A percentile compares a stretch with the other conserved stretches of the same genome.
These are phyloP conservation scores for Blastocystis sp. DNA, from an alignment of 352 stramenopile genomes.

Conservation along the genomic window DNA sequence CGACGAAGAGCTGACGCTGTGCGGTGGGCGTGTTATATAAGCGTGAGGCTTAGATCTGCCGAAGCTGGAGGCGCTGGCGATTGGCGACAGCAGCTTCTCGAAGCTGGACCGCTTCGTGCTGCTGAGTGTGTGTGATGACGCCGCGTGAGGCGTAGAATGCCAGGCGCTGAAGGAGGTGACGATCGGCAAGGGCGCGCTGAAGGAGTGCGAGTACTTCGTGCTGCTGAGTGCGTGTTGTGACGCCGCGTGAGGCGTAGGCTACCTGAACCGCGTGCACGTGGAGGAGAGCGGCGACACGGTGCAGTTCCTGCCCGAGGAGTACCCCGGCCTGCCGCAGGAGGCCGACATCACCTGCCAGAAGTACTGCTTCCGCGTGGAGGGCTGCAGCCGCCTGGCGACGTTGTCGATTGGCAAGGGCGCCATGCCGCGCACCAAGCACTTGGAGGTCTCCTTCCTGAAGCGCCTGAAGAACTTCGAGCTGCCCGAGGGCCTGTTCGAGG, in stretches of 20 bases:
- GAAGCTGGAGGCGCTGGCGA: slow-evolving; percentile 15
- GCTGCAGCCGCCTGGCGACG: slow-evolving; percentile 14
- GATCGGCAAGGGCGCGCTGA: slow-evolving; percentile 19
- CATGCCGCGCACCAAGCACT: slow-evolving; percentile 1
- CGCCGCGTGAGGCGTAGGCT: neutral
- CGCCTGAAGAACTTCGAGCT: slow-evolving; percentile 44
- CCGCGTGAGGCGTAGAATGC: slow-evolving; percentile 11
- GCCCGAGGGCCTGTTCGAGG: slow-evolving; percentile 12
- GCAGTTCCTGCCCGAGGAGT: slow-evolving; percentile 60
- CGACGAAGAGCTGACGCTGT: slow-evolving; percentile 30
- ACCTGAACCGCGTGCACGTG: slow-evolving; percentile 56
- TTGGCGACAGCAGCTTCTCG: slow-evolving; percentile 9
- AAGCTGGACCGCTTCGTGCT: slow-evolving; percentile 58
- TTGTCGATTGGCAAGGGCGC: slow-evolving; percentile 4
- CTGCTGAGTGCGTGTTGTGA: slow-evolving; percentile 3
- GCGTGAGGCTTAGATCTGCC: slow-evolving; percentile 13
- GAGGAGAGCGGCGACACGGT: slow-evolving; percentile 27
- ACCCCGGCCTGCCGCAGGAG: slow-evolving; percentile 56
- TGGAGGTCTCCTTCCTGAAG: slow-evolving; percentile 53
- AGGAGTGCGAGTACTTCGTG: slow-evolving; percentile 66
- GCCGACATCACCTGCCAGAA: slow-evolving; percentile 39
- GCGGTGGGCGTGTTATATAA: neutral
- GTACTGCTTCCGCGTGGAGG: slow-evolving; percentile 51
- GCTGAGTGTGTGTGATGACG: slow-evolving; percentile 6
- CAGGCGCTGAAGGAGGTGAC: slow-evolving; percentile 10